Evolutionary conservation across 768 basidiomycete species (phyloP).

Genomic region (Harrya chromipes): DNA sequence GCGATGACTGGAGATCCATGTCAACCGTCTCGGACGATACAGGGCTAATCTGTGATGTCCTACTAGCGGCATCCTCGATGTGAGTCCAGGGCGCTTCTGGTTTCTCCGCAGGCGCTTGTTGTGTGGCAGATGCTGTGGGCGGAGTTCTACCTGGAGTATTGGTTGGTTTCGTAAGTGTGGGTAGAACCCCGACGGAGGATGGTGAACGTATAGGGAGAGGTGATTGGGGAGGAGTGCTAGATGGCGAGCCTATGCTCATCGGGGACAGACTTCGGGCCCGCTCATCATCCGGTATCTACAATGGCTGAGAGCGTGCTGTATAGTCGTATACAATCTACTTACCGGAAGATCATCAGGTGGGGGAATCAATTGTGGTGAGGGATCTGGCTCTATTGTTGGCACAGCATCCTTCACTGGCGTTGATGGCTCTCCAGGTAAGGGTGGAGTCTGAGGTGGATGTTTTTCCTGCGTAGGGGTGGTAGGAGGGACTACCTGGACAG

Average conservation of each 20-base stretch:
- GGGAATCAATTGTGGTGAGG: slow-evolving; percentile 13
- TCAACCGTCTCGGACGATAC: slow-evolving; percentile 34
- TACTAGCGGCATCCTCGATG: slow-evolving; percentile 27
- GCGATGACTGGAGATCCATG: slow-evolving; percentile 35
- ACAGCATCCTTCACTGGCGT: slow-evolving; percentile 11
- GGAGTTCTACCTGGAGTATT: slow-evolving; percentile 6
- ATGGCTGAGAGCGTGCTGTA: slow-evolving; percentile 21
- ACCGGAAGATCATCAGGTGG: slow-evolving; percentile 21
- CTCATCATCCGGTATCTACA: slow-evolving; percentile 29
- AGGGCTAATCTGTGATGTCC: slow-evolving; percentile 28
- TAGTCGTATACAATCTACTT: slow-evolving; percentile 10
- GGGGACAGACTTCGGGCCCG: slow-evolving; percentile 52
- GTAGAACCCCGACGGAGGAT: not conserved
- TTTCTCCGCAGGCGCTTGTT: slow-evolving; percentile 19
- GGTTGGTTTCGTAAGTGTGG: slow-evolving; percentile 4
- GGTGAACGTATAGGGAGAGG: slow-evolving; percentile 8
- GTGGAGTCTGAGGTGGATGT: slow-evolving; percentile 1
- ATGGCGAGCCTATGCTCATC: slow-evolving; percentile 57
- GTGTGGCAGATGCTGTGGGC: slow-evolving; percentile 13
- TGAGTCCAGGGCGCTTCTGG: slow-evolving; percentile 13
- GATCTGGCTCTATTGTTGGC: not conserved
- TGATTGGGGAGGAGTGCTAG: slow-evolving; percentile 35
- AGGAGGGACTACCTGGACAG: slow-evolving; percentile 36
- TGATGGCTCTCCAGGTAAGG: slow-evolving; percentile 5
- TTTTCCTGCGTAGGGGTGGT: slow-evolving; percentile 14